Percentiles rank a stretch among this genome's conserved stretches.
Evolutionary conservation across 805 yeast species (phyloP).

Genomic region (Teunomyces stri): DNA sequence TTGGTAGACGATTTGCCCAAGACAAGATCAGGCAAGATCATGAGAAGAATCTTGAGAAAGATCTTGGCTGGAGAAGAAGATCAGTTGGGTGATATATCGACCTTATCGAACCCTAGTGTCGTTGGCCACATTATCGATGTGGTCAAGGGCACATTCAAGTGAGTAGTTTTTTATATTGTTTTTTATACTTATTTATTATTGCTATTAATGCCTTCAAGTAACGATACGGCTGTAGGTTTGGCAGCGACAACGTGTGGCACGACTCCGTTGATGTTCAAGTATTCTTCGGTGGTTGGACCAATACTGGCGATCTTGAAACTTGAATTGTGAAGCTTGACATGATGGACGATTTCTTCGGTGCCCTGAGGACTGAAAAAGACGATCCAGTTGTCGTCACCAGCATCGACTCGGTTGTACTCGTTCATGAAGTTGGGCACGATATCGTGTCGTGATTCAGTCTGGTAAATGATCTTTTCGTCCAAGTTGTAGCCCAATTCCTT

Average conservation of each 20-base stretch:
- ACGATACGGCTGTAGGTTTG: conserved; percentile 67
- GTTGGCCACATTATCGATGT: conserved; percentile 74
- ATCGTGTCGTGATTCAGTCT: conserved; percentile 54
- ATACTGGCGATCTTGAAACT: conserved; percentile 62
- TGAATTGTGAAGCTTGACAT: conserved; percentile 16
- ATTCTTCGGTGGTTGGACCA: conserved; percentile 87
- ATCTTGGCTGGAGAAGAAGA: conserved; percentile 89
- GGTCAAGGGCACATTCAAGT: conserved; percentile 42
- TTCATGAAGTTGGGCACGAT: conserved; percentile 38
- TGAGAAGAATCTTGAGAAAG: conserved; percentile 96
- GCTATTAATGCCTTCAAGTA: conserved; percentile 7
- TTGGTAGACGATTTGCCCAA: conserved; percentile 92
- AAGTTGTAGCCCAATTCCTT: conserved; percentile 41
- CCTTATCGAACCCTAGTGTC: conserved; percentile 81
- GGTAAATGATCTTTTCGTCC: conserved; percentile 64
- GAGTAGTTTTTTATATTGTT: not conserved
- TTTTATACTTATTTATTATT: conserved; percentile 1
- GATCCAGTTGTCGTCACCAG: conserved; percentile 52
- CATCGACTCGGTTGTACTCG: conserved; percentile 5
- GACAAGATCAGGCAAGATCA: conserved; percentile 97
- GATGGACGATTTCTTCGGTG: conserved; percentile 57
- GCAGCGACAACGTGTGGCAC: conserved; percentile 61
- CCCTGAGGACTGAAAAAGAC: conserved; percentile 93
- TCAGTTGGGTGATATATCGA: conserved; percentile 87
- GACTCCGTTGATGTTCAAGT: conserved; percentile 51